These are phyloP conservation scores for Santalum album DNA, from an alignment of 164 flowering plant species.

Conservation along the genomic window DNA sequence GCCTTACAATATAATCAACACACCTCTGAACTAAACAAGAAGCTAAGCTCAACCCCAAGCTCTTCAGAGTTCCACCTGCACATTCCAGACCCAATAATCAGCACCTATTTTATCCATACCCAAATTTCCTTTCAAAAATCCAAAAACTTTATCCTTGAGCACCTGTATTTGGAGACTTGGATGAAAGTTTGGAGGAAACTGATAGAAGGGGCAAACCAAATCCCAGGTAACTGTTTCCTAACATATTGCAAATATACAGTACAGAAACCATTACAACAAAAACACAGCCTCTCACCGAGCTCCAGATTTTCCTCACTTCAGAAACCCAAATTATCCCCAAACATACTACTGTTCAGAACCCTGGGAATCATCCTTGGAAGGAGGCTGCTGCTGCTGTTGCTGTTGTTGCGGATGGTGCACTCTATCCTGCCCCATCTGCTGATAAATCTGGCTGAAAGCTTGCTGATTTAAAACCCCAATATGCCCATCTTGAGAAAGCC, in stretches of 20 bases:
- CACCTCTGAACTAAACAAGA: conserved; percentile 23
- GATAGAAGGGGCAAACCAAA: conserved; percentile 18
- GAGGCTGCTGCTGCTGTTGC: not conserved
- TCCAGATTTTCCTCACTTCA: no score
- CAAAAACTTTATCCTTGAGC: no score
- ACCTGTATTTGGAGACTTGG: conserved; percentile 18
- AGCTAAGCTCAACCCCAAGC: conserved; percentile 22
- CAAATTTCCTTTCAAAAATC: no score
- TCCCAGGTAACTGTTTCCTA: conserved; percentile 9
- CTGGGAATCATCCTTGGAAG: not conserved
- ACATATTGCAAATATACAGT: not conserved
- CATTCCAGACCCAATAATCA: conserved; percentile 8
- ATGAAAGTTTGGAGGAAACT: conserved; percentile 10
- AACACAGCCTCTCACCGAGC: not conserved
- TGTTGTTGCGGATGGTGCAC: not conserved
- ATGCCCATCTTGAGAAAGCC: conserved; percentile 1
- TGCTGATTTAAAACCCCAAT: conserved; percentile 35
- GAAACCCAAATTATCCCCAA: not conserved
- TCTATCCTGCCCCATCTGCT: conserved; percentile 8
- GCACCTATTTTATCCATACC: not conserved
- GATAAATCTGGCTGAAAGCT: conserved; percentile 45
- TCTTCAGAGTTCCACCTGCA: conserved; percentile 24
- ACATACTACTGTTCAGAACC: not conserved
- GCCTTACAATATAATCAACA: conserved; percentile 27
- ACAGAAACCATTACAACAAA: not conserved